Evolutionary conservation across 2,329 filamentous ascomycete genomes (phyloP), one percentile per base, ranked within the genome.

Genomic region (Venturia oleaginea): DNA sequence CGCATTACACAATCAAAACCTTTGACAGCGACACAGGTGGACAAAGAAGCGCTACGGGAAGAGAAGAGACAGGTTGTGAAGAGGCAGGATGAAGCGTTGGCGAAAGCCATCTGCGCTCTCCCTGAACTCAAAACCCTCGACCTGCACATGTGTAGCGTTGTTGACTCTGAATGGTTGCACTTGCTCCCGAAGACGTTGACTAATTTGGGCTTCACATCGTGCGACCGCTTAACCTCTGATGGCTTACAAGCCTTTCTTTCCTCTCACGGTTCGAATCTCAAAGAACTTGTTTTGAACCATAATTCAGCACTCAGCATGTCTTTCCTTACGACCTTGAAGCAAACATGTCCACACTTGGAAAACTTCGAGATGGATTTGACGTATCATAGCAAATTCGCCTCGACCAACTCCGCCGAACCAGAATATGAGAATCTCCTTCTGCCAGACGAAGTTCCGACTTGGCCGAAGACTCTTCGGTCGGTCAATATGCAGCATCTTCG

Each of bases 401-500:
- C 83, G 59, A 85, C 86, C 68, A 84, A 85, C 60, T 89, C 94
- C 70, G 85, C 87, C 0, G 86, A 91, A 65, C 91, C 92, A 0
- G 80, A 86, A 60, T 96, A 92, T 71, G 84, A 89, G 0, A 78
- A 83, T 24, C 81, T 92, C 1, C 77, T 96, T 22, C 72, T 70
- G 38, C 77, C 80, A 13, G 78, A 80, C 22, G 84, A 95, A 67
- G 75, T 87, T 5, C 92, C 93, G 0, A 84, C 81, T 0, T 97
- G 93, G 93, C 92, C 93, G 1, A 72, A 80, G 5, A 86, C 81
- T 5, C 80, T 97, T 1, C 85, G 86, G 62, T 79, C 81, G 2
- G 80, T 97, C 57, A 88, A 93, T 71, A 80, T 97, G 65, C 82
- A 88, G 51, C 86, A 94, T 67, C 81, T 96, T 66, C 85, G 90